Percentiles rank a stretch among this genome's conserved stretches.
Conservation (phyloP, 768 basidiomycete genomes). For the Mycena polygramma region DNA sequence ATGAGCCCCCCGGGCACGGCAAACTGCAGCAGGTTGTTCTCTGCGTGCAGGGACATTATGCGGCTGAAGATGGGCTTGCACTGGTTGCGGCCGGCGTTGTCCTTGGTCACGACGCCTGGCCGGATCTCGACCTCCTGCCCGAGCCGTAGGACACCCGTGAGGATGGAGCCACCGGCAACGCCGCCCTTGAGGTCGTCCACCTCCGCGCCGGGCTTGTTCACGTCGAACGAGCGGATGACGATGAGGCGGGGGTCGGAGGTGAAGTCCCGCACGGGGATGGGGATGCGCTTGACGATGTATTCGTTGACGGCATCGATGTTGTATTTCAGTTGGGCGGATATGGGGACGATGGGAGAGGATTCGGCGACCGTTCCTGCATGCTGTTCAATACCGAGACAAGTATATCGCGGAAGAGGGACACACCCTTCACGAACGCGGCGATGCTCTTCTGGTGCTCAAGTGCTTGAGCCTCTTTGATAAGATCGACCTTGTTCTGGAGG, state of each 20-base stretch:
- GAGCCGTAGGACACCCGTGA: conserved; percentile 90
- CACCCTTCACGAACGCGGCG: conserved; percentile 93
- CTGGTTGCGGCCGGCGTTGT: conserved; percentile 87
- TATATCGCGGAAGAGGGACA: conserved; percentile 32
- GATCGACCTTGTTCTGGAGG: conserved; percentile 97
- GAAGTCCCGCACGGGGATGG: conserved; percentile 95
- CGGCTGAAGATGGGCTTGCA: conserved; percentile 94
- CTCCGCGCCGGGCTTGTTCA: conserved; percentile 98
- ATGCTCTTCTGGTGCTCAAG: conserved; percentile 98
- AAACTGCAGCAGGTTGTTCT: conserved; percentile 93
- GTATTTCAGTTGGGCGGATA: conserved; percentile 98
- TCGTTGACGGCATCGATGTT: conserved; percentile 99
- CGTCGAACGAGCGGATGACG: conserved; percentile 99
- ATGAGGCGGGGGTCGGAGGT: conserved; percentile 92
- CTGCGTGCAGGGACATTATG: conserved; percentile 94
- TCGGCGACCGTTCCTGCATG: conserved; percentile 94
- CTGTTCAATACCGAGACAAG: conserved; percentile 4
- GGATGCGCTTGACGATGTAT: conserved; percentile 97
- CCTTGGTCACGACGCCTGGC: conserved; percentile 97
- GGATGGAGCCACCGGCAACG: conserved; percentile 96
- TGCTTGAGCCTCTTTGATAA: conserved; percentile 95
- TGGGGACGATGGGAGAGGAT: conserved; percentile 97
- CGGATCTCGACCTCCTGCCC: conserved; percentile 97
- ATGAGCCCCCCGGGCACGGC: conserved; percentile 98
- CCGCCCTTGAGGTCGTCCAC: conserved; percentile 98